Conservation (phyloP, 2,329 filamentous ascomycete species). For the Teratosphaeria viscida region DNA sequence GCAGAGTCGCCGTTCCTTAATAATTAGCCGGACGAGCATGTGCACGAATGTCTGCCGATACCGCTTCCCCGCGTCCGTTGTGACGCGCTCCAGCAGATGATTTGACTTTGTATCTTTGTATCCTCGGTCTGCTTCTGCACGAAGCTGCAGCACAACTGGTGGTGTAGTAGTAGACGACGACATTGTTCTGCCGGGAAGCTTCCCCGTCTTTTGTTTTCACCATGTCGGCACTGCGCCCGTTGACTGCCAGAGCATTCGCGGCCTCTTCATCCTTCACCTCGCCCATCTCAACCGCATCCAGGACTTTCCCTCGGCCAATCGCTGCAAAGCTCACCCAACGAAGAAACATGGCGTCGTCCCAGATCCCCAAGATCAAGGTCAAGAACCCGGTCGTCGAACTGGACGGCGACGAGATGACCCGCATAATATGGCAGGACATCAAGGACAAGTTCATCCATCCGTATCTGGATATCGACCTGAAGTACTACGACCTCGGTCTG, state of each 20-base stretch:
- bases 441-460: conserved; percentile 98
- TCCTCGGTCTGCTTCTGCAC: not conserved
- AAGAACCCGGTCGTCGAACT: conserved; percentile 98
- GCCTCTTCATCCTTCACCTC: not conserved
- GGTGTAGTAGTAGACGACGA: not conserved
- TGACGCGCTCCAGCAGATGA: not conserved
- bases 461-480: conserved; percentile 93
- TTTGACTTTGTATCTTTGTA: not conserved
- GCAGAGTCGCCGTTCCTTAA: not conserved
- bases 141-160: not conserved
- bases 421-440: conserved; percentile 98
- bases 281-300: not conserved
- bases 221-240: not conserved
- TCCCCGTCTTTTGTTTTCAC: not conserved
- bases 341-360: conserved; percentile 28
- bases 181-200: not conserved
- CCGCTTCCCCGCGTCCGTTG: not conserved
- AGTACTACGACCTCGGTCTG: conserved; percentile 56
- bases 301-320: conserved; percentile 15
- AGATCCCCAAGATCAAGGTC: conserved; percentile 85
- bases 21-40: not conserved
- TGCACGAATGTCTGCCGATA: not conserved
- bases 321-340: conserved; percentile 25
- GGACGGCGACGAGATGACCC: conserved; percentile 91
- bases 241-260: not conserved